Conservation (phyloP, 1,139 yeast genomes). For the Meyerozyma elateridarum region DNA sequence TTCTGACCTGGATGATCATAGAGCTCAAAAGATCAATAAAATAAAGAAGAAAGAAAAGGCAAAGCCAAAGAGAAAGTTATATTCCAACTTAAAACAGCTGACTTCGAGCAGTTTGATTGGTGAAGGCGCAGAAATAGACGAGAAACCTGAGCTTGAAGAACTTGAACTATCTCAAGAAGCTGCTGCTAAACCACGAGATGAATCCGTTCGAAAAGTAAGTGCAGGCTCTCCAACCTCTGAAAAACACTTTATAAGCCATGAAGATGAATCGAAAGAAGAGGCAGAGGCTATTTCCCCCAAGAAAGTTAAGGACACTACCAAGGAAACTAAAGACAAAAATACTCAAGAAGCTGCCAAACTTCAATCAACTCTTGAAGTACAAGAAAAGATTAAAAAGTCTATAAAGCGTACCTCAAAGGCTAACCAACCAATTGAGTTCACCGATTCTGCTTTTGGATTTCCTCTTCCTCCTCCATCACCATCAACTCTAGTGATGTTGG, state of each 20-base stretch:
- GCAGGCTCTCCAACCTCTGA: conserved; percentile 3
- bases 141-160: conserved; percentile 7
- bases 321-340: conserved; percentile 9
- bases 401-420: conserved; percentile 42
- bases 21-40: too few relatives aligned
- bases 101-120: neutral
- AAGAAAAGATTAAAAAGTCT: conserved; percentile 42
- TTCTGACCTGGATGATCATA: conserved; percentile 14
- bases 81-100: conserved; percentile 1
- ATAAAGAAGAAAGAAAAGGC: conserved; percentile 11
- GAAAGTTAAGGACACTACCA: too few relatives aligned
- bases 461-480: conserved; percentile 77
- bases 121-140: too few relatives aligned
- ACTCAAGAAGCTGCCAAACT: conserved; percentile 17
- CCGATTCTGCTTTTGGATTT: conserved; percentile 81
- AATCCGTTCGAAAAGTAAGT: too few relatives aligned
- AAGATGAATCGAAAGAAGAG: conserved; percentile 10
- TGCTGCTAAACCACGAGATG: conserved; percentile 4
- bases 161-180: conserved; percentile 8
- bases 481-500: conserved; percentile 73
- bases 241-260: conserved; percentile 6
- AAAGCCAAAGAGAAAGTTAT: conserved; percentile 6
- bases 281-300: too few relatives aligned
- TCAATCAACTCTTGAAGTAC: conserved; percentile 40
- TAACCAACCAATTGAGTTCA: conserved; percentile 72